phyloP scores from a whole-genome alignment of 352 stramenopile species.

The Peronospora belbahrii region DNA sequence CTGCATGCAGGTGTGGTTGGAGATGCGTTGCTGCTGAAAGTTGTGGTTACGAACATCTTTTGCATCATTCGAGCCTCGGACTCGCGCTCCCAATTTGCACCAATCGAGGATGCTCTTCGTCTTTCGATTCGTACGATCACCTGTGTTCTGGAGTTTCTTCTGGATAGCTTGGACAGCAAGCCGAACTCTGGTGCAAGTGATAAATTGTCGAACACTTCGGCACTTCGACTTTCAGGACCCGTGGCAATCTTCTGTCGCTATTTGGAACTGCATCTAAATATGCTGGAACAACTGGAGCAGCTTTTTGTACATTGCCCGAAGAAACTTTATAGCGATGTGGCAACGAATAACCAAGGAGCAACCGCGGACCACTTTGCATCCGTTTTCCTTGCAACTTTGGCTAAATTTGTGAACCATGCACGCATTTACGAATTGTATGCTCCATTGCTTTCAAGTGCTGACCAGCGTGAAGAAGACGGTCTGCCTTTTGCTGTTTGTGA shows the following conservation, averaged over 20 bases:
- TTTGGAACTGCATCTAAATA: slow-evolving; percentile 37
- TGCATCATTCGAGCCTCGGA: slow-evolving; percentile 41
- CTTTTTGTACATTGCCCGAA: slow-evolving; percentile 21
- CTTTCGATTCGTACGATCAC: slow-evolving; percentile 40
- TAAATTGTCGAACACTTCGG: slow-evolving; percentile 8
- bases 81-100: slow-evolving; percentile 11
- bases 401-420: slow-evolving; percentile 48
- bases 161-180: slow-evolving; percentile 25
- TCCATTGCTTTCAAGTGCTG: slow-evolving; percentile 14
- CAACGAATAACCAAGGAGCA: slow-evolving; percentile 14
- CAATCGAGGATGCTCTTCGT: slow-evolving; percentile 43
- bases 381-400: slow-evolving; percentile 41
- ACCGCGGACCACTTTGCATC: slow-evolving; percentile 21
- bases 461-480: slow-evolving; percentile 11
- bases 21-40: slow-evolving; percentile 71
- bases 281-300: slow-evolving; percentile 39
- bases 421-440: slow-evolving; percentile 35
- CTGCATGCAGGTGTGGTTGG: slow-evolving; percentile 51
- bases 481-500: slow-evolving; percentile 20
- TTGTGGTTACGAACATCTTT: slow-evolving; percentile 77
- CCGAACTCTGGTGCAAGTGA: slow-evolving; percentile 7
- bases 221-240: slow-evolving; percentile 39
- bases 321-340: slow-evolving; percentile 22
- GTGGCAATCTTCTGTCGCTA: slow-evolving; percentile 69
- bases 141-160: slow-evolving; percentile 45